A percentile compares a stretch with the other conserved stretches of the same genome.
phyloP scores from a whole-genome alignment of 2,329 filamentous ascomycete species.

The Grosmannia clavigera region DNA sequence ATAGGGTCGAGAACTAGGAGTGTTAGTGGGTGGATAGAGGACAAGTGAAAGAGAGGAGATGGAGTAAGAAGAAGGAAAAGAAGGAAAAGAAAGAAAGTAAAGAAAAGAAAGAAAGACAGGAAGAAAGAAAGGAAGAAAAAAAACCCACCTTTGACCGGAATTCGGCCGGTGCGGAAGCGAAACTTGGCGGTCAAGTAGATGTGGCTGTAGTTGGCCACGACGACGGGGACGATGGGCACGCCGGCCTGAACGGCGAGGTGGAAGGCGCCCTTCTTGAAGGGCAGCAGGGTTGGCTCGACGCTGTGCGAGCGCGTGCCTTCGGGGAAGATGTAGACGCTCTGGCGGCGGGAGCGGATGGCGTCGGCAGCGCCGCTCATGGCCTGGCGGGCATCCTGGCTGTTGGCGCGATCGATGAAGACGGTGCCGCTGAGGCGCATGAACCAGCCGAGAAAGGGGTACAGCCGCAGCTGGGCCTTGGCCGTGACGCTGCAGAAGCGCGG shows the following conservation, averaged over 20 bases:
- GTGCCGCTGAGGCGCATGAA: conserved; percentile 83
- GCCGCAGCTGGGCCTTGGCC: conserved; percentile 74
- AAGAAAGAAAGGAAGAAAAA: neutral
- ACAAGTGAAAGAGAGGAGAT: neutral
- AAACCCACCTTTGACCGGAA: conserved; percentile 59
- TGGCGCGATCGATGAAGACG: conserved; percentile 90
- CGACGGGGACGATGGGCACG: conserved; percentile 81
- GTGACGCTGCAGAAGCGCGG: conserved; percentile 87
- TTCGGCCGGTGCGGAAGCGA: conserved; percentile 53
- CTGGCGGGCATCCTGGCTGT: conserved; percentile 66
- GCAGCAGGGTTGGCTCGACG: conserved; percentile 65
- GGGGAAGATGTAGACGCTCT: conserved; percentile 77
- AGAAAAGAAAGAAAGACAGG: neutral
- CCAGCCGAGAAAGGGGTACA: conserved; percentile 79
- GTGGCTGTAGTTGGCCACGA: conserved; percentile 69
- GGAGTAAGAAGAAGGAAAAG: neutral
- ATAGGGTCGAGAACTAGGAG: conserved; percentile 67
- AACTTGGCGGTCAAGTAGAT: conserved; percentile 51
- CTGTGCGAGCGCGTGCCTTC: conserved; percentile 91
- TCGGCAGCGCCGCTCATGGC: conserved; percentile 74
- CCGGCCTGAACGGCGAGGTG: conserved; percentile 89
- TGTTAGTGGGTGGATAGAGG: neutral
- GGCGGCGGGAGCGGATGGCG: conserved; percentile 60
- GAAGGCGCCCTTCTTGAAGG: conserved; percentile 99
- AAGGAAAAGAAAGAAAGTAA: too few species aligned